Percentiles rank a stretch among this genome's conserved stretches.
Evolutionary conservation across 768 basidiomycete species (phyloP).

Genomic region (Leccinellum rugosiceps): DNA sequence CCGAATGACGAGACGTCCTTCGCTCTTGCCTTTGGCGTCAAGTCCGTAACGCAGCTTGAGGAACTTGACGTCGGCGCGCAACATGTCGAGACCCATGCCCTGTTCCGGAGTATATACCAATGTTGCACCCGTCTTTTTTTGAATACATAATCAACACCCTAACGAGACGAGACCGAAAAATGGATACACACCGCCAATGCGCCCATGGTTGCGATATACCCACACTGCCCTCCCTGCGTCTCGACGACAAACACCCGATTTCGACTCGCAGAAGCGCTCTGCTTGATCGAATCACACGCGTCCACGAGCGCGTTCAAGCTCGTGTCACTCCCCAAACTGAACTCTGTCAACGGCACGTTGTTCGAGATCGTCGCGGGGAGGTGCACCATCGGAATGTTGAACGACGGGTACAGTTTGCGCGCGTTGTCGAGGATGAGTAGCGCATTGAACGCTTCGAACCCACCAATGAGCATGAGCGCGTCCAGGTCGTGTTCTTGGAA

Average conservation of each 20-base stretch:
- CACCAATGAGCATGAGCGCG: constrained; percentile 85
- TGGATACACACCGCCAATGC: constrained; percentile 78
- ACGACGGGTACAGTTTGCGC: constrained; percentile 79
- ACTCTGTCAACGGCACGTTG: constrained; percentile 97
- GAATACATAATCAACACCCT: neutral
- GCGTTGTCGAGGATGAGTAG: constrained; percentile 77
- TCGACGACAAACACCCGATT: constrained; percentile 98
- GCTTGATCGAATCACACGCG: constrained; percentile 98
- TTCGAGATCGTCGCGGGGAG: constrained; percentile 97
- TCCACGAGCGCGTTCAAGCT: constrained; percentile 95
- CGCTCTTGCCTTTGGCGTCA: constrained; percentile 84
- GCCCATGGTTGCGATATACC: constrained; percentile 93
- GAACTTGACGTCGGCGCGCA: constrained; percentile 84
- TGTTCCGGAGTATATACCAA: constrained; percentile 92
- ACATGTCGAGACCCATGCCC: constrained; percentile 79
- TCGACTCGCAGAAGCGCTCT: constrained; percentile 93
- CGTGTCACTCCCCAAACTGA: constrained; percentile 95
- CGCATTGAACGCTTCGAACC: constrained; percentile 91
- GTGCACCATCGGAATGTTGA: constrained; percentile 95
- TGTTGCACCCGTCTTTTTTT: constrained; percentile 78
- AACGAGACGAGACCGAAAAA: neutral
- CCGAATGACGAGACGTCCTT: constrained; percentile 93
- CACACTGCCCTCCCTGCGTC: constrained; percentile 95
- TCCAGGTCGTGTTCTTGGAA: constrained; percentile 85
- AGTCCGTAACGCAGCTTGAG: constrained; percentile 80